These are phyloP conservation scores for Biancaea sappan DNA, from an alignment of 306 rosid species.

Conservation along the genomic window DNA sequence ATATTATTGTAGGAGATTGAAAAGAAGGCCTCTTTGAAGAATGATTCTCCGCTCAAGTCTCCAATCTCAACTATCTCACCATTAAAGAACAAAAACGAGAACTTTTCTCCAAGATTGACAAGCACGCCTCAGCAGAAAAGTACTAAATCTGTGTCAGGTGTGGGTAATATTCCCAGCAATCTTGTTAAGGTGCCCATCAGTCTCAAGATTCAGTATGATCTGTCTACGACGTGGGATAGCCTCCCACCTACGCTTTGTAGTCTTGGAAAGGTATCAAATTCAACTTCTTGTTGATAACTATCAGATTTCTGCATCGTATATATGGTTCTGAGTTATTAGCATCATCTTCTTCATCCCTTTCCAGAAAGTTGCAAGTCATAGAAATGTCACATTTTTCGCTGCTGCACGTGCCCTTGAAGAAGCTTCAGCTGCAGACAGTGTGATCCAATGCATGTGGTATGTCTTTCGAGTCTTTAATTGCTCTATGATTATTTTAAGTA, in stretches of 20 bases:
- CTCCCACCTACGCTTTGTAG: slow-evolving; percentile 51
- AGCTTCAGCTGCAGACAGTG: slow-evolving; percentile 59
- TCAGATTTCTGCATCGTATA: neutral
- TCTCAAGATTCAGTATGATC: slow-evolving; percentile 42
- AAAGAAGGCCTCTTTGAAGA: slow-evolving; percentile 44
- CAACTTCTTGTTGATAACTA: neutral
- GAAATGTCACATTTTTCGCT: slow-evolving; percentile 53
- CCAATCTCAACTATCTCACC: slow-evolving; percentile 47
- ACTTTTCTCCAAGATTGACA: slow-evolving; percentile 38
- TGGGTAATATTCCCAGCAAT: slow-evolving; percentile 17
- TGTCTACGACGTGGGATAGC: slow-evolving; percentile 48
- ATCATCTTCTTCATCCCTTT: slow-evolving; percentile 21
- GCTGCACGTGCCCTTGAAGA: slow-evolving; percentile 67
- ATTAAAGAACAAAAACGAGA: slow-evolving; percentile 51
- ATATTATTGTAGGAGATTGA: slow-evolving; percentile 44
- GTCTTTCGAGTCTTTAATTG: too few relatives aligned
- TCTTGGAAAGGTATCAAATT: slow-evolving; percentile 62
- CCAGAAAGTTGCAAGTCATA: slow-evolving; percentile 56
- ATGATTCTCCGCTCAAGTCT: slow-evolving; percentile 41
- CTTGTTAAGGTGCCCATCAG: slow-evolving; percentile 58
- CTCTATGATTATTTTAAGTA: too few relatives aligned
- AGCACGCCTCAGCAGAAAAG: slow-evolving; percentile 36
- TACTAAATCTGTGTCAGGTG: slow-evolving; percentile 21
- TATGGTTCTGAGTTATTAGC: neutral
- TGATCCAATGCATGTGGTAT: slow-evolving; percentile 72